Evolutionary conservation across 139 green algal species (phyloP).

Genomic region (Coelastrella sp.): DNA sequence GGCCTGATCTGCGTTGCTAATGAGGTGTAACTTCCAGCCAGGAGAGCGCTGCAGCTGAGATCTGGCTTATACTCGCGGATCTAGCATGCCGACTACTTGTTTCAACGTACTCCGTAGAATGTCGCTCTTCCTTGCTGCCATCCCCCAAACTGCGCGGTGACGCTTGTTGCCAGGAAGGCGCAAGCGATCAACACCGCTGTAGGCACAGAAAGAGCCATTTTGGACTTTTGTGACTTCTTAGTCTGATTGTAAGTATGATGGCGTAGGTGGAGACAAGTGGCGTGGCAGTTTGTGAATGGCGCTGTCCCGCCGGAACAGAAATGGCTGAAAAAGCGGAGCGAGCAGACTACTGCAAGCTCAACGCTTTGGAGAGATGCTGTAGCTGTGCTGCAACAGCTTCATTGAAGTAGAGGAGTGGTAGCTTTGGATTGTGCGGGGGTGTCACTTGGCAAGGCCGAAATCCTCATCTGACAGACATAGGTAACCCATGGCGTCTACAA

Average conservation of each 20-base stretch:
- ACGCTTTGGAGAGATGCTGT: neutral
- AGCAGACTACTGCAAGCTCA: neutral
- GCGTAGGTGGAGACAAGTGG: no score
- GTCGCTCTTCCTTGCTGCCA: slow-evolving; percentile 41
- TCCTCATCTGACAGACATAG: neutral
- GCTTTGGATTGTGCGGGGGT: neutral
- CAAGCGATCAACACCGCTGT: neutral
- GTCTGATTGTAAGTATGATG: no score
- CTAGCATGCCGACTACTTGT: no score
- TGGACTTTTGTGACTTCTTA: neutral
- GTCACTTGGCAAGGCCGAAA: neutral
- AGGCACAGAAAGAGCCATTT: neutral
- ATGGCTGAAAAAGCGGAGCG: neutral
- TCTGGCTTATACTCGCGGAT: no score
- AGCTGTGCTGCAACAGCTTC: neutral
- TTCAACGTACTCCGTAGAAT: slow-evolving; percentile 32
- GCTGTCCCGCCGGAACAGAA: neutral
- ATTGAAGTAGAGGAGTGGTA: neutral
- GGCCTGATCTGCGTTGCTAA: no score
- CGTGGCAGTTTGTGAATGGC: neutral
- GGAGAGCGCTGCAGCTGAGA: no score
- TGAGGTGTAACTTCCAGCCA: no score
- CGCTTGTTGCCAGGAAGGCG: neutral
- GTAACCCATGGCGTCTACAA: neutral
- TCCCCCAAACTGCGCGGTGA: slow-evolving; percentile 1